Percentiles rank a stretch among this genome's conserved stretches.
phyloP scores from a whole-genome alignment of 2,329 filamentous ascomycete genomes.

The Diaporthe capsici region DNA sequence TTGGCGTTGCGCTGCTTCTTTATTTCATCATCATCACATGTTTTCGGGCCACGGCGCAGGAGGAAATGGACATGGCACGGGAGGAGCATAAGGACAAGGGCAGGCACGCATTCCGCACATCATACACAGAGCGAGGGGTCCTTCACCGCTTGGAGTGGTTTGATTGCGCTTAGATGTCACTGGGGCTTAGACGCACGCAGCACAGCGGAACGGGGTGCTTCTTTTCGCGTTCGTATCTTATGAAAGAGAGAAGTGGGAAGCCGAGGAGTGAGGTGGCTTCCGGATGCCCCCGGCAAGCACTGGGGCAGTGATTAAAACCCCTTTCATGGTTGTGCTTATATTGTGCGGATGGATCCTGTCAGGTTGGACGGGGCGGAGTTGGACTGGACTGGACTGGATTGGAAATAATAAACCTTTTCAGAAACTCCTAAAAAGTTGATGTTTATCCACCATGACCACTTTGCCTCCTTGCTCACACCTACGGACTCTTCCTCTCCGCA shows the following conservation, averaged over 20 bases:
- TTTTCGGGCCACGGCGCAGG: constrained; percentile 24
- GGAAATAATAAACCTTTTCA: constrained; percentile 25
- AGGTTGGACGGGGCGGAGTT: constrained; percentile 6
- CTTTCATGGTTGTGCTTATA: not conserved
- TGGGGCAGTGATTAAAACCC: not conserved
- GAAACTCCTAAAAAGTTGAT: not conserved
- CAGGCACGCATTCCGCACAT: constrained; percentile 9
- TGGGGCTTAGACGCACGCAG: constrained; percentile 28
- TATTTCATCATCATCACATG: not conserved
- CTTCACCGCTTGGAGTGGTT: constrained; percentile 3
- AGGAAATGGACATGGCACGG: constrained; percentile 5
- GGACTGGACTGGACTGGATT: constrained; percentile 20
- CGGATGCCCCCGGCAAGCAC: not conserved
- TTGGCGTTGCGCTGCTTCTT: constrained; percentile 27
- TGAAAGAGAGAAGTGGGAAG: not conserved
- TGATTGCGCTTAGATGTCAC: constrained; percentile 23
- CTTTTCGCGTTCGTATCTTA: not conserved
- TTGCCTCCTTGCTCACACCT: not conserved
- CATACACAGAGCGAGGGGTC: not conserved
- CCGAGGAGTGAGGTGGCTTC: not conserved
- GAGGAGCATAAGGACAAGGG: constrained; percentile 14
- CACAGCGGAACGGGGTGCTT: constrained; percentile 23
- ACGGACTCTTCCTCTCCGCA: not conserved
- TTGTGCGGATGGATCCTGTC: not conserved
- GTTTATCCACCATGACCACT: not conserved